Evolutionary conservation across 805 yeast genomes (phyloP), one percentile per base, ranked within the genome.

Genomic region (Lachancea thermotolerans): DNA sequence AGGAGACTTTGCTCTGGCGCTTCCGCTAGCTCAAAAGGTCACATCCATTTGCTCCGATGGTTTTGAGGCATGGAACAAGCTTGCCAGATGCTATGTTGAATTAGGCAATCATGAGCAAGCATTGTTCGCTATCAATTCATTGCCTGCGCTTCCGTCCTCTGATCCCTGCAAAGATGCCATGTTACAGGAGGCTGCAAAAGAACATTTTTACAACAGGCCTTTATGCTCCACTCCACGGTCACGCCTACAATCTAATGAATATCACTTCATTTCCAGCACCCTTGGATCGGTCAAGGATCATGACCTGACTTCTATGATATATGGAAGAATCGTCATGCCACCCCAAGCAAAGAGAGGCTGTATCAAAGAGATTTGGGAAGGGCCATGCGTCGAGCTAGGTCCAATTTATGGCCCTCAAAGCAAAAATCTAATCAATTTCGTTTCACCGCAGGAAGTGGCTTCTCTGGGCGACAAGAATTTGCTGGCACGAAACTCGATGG

Each of bases 351-450:
- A 43, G 21, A 45, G 53, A 14, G 65, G 65, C 10, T 49, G 46
- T 30, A 54, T 55, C 11, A 46, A 49, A 25, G 46, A 53, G 11
- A 47, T 59, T 4, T 60, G 62, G 60, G 56, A 59, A 15, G 50
- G 49, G 10, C 50, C 57, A 1, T 58, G 62, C 41, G 16, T 49
- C 14, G 45, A 55, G 14, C 35, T 62, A 9, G 67, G 67, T 2
- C 66, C 66, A 1, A 49, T 63, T 4, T 63, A 59, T 47, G 67
- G 66, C 10, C 59, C 62, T 12, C 62, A 58, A 38, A 53, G 63
- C 2, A 40, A 44, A 6, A 62, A 62, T 39, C 43, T 60, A 39
- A 55, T 59, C 3, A 57, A 62, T 35, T 64, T 60, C 46, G 64
- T 58, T 4, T 53, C 65, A 4, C 50, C 57, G 12, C 55, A 57